phyloP scores from a whole-genome alignment of 495 filamentous ascomycete species.

The Talaromyces ruber region DNA sequence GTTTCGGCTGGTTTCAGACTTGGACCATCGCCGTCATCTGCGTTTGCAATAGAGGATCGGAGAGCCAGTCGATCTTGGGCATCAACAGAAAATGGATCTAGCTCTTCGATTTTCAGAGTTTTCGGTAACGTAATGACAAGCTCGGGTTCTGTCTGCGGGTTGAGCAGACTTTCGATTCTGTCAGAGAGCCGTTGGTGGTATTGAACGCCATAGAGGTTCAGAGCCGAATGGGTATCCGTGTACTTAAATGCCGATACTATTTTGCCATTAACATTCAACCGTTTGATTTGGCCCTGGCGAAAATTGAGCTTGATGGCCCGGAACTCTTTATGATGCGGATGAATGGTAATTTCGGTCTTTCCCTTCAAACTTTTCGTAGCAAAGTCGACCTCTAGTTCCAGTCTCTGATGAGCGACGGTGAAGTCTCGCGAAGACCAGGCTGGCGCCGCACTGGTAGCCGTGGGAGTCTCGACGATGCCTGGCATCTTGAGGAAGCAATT shows the following conservation, averaged over 20 bases:
- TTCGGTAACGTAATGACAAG: slow-evolving; percentile 57
- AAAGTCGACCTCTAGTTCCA: slow-evolving; percentile 86
- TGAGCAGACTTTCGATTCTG: slow-evolving; percentile 55
- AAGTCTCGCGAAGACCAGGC: slow-evolving; percentile 38
- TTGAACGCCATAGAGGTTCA: slow-evolving; percentile 61
- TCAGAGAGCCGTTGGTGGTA: slow-evolving; percentile 68
- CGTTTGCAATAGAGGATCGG: slow-evolving; percentile 19
- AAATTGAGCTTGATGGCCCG: slow-evolving; percentile 71
- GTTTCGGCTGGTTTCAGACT: slow-evolving; percentile 26
- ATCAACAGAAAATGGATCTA: slow-evolving; percentile 46
- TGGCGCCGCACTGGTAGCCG: slow-evolving; percentile 14
- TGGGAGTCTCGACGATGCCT: slow-evolving; percentile 32
- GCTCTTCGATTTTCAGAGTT: slow-evolving; percentile 56
- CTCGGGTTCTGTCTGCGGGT: slow-evolving; percentile 50
- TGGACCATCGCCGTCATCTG: slow-evolving; percentile 29
- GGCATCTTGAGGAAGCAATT: slow-evolving; percentile 32
- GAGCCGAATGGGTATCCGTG: slow-evolving; percentile 60
- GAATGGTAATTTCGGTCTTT: slow-evolving; percentile 69
- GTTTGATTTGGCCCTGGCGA: slow-evolving; percentile 70
- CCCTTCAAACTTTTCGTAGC: slow-evolving; percentile 64
- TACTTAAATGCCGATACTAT: slow-evolving; percentile 49
- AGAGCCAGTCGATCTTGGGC: slow-evolving; percentile 40
- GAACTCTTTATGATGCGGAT: slow-evolving; percentile 58
- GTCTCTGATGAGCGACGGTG: slow-evolving; percentile 68
- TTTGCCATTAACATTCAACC: slow-evolving; percentile 63